phyloP scores from a whole-genome alignment of 345 rosid genomes.

The Kernera saxatilis region DNA sequence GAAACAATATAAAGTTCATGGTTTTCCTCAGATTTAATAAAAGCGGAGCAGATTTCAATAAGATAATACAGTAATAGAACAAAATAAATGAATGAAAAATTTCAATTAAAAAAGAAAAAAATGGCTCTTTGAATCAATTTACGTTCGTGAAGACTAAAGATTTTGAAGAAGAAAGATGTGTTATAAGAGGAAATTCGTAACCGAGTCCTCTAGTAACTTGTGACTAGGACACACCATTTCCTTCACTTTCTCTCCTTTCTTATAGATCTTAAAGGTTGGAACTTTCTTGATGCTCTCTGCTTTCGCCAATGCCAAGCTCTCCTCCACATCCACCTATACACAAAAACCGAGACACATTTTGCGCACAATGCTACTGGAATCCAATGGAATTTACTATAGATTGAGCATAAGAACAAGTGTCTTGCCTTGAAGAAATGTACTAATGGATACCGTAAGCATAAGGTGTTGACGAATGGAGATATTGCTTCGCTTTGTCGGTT shows the following conservation, averaged over 20 bases:
- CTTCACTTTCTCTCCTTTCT: conserved; percentile 60
- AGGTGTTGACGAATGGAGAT: conserved; percentile 31
- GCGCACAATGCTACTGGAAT: not conserved
- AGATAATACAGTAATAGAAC: not conserved
- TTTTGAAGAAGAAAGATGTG: conserved; percentile 6
- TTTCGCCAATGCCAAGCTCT: conserved; percentile 50
- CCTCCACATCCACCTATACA: conserved; percentile 64
- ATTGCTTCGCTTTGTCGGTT: conserved; percentile 21
- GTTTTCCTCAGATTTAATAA: not conserved
- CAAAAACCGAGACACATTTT: not conserved
- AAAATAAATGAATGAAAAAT: not conserved
- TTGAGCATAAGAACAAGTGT: conserved; percentile 25
- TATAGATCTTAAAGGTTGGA: conserved; percentile 77
- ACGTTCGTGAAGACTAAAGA: conserved; percentile 6
- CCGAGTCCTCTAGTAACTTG: conserved; percentile 57
- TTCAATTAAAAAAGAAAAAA: not conserved
- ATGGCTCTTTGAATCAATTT: conserved; percentile 6
- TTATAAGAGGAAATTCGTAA: conserved; percentile 49
- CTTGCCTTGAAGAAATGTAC: conserved; percentile 32
- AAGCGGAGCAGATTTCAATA: not conserved
- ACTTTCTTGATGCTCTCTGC: conserved; percentile 61
- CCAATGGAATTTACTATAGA: conserved; percentile 1
- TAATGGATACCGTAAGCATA: conserved; percentile 31
- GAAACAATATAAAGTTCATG: no score
- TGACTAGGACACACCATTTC: conserved; percentile 74